Evolutionary conservation across 1,284 basidiomycete species (phyloP), one percentile per base, ranked within the genome.

Genomic region (Ustilago xerochloae): DNA sequence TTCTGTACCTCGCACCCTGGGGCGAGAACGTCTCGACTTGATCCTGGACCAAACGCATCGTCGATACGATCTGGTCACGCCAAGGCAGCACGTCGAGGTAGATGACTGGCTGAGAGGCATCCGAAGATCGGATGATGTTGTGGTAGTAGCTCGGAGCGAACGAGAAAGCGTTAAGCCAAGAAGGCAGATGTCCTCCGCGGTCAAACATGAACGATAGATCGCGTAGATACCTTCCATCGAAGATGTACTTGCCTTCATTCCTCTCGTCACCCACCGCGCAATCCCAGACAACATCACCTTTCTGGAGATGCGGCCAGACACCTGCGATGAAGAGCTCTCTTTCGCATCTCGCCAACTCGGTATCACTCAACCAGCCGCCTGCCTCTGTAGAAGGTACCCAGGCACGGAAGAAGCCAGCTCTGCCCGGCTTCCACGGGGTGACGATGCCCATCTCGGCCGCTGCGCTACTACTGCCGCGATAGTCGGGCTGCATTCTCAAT

Each of bases 261-360:
- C 62, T 30, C 43, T 76, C 56, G 38, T 82, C 80, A 10, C 77
- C 80, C 5, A 84, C 63, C 0, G 85, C 85, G 20, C 75, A 72
- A 71, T 86, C 85, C 54, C 78, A 74, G 10, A 86, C 83, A 47
- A 86, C 74, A 60, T 86, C 86, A 1, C 86, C 86, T 15, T 69
- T 69, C 63, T 75, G 71, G 8, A 81, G 65, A 24, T 82, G 65
- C 8, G 71, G 66, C 85, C 85, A 85, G 3, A 81, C 52, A 15
- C 84, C 82, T 29, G 81, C 74, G 36, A 79, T 68, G 70, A 81
- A 83, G n/a, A 84, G 78, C 67, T 84, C 80, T 7, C 76, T 55
- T 70, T 84, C 81, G 45, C 79, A 75, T 15, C 70, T 51, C 16
- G 76, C 69, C 24, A 84, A 55, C 65, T 83, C 81, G 4, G 66